Percentiles rank a stretch among this genome's conserved stretches.
These are phyloP conservation scores for Phytophthora sojae DNA, from an alignment of 352 stramenopile species.

Conservation along the genomic window DNA sequence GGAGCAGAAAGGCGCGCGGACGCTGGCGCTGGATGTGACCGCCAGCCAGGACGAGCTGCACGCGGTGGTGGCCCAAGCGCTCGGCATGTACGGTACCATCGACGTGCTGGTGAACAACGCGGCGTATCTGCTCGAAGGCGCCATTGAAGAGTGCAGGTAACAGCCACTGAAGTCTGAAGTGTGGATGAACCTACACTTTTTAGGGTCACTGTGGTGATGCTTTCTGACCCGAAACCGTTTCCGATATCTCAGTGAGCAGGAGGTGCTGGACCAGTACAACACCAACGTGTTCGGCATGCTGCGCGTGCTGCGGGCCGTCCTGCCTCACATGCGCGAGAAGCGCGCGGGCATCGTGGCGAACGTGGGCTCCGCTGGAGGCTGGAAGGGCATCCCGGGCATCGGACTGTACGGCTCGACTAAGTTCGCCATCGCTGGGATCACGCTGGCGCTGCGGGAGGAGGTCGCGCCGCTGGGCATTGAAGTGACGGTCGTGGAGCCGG, in stretches of 20 bases:
- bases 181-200: constrained; percentile 12
- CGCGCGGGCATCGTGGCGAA: constrained; percentile 47
- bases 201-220: constrained; percentile 19
- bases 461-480: constrained; percentile 47
- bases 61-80: constrained; percentile 24
- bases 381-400: constrained; percentile 32
- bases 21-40: constrained; percentile 50
- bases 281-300: constrained; percentile 60
- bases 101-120: constrained; percentile 59
- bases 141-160: constrained; percentile 51
- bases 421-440: constrained; percentile 48
- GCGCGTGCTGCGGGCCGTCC: constrained; percentile 38
- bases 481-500: constrained; percentile 49
- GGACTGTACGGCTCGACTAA: constrained; percentile 54
- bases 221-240: constrained; percentile 30
- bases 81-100: constrained; percentile 35
- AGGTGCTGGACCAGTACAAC: constrained; percentile 49
- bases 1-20: constrained; percentile 34
- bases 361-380: constrained; percentile 49
- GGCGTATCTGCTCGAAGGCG: constrained; percentile 46
- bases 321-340: constrained; percentile 52
- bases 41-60: constrained; percentile 36
- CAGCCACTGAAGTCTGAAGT: neutral
- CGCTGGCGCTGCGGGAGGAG: constrained; percentile 42
- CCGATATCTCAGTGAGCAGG: constrained; percentile 36